Base-by-base conservation (phyloP, 768 basidiomycete species). In the Leccinum aurantiacum region DNA sequence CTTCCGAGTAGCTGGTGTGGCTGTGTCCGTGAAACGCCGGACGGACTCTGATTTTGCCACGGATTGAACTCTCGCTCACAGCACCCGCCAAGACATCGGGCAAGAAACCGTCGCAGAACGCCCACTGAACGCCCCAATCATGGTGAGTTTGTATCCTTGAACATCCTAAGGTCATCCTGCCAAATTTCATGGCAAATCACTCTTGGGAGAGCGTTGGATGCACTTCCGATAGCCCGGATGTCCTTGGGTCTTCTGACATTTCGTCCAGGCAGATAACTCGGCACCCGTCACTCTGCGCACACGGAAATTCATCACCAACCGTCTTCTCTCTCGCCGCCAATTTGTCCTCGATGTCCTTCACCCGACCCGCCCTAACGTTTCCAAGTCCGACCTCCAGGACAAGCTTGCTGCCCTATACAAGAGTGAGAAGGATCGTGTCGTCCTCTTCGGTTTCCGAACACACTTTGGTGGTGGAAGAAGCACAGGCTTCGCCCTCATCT, bases 281-380 rank as follows among this genome's bases (percentile, higher is more conserved):
- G 84, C 92, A 76, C 88, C 95, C 61, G 84, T 99, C 68, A 99
- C 97, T 67, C 84, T 99, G 75, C 93, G 97, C 71, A 97, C 97
- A 57, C 91, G 95, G 77, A 98, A 99, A 84, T 98, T 98, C 83
- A 91, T 98, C 78, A 97, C 95, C 74, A 99, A 99, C 86, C 93
- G 95, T 62, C 90, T 99, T 65, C 82, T 99, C 54, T 87, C 91
- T 68, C 91, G 97, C 69, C 91, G 93, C 72, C 97, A 98, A 83
- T 95, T 98, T 73, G 84, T 98, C 68, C 84, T 98, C 66, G 94
- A 95, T 68, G 85, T 96, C 67, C 87, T 97, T 67, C 97, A 99
- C 80, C 96, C 96, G n/a, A 89, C 85, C 58, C 91, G 95, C 59
- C 77, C 97, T 62, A 98, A 95, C 76, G 92, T 98, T 74, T 88